phyloP scores from a whole-genome alignment of 2,329 filamentous ascomycete species.

The Microcyclosporella mali region DNA sequence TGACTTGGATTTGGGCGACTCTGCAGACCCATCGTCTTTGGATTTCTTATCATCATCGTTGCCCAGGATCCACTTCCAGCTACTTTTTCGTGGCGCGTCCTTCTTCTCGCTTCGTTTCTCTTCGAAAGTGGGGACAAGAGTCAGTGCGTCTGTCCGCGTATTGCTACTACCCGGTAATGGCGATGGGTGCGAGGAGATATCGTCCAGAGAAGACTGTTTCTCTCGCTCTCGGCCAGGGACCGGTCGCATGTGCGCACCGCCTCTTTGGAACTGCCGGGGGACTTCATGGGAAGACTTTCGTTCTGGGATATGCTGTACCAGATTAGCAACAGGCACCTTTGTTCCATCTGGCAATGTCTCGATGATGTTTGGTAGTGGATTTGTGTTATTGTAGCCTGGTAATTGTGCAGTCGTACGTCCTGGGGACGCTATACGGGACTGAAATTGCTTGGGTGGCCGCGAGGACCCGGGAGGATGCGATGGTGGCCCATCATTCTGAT shows the following conservation, averaged over 20 bases:
- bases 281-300: constrained; percentile 42
- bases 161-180: constrained; percentile 59
- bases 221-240: constrained; percentile 29
- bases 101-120: constrained; percentile 69
- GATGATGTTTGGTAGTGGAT: constrained; percentile 53
- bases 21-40: constrained; percentile 26
- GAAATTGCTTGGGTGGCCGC: constrained; percentile 45
- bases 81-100: constrained; percentile 64
- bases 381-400: constrained; percentile 40
- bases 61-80: constrained; percentile 73
- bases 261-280: constrained; percentile 27
- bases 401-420: constrained; percentile 50
- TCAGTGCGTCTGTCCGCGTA: constrained; percentile 68
- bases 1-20: constrained; percentile 32
- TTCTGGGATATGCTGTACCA: constrained; percentile 40
- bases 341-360: constrained; percentile 50
- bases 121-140: constrained; percentile 68
- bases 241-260: constrained; percentile 30
- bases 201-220: constrained; percentile 49
- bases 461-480: constrained; percentile 29
- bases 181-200: constrained; percentile 61
- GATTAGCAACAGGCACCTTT: constrained; percentile 23
- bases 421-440: constrained; percentile 51
- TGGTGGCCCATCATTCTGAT: constrained; percentile 12
- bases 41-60: constrained; percentile 66